A percentile compares a stretch with the other conserved stretches of the same genome.
phyloP scores from a whole-genome alignment of 768 basidiomycete genomes.

The Pisolithus albus region DNA sequence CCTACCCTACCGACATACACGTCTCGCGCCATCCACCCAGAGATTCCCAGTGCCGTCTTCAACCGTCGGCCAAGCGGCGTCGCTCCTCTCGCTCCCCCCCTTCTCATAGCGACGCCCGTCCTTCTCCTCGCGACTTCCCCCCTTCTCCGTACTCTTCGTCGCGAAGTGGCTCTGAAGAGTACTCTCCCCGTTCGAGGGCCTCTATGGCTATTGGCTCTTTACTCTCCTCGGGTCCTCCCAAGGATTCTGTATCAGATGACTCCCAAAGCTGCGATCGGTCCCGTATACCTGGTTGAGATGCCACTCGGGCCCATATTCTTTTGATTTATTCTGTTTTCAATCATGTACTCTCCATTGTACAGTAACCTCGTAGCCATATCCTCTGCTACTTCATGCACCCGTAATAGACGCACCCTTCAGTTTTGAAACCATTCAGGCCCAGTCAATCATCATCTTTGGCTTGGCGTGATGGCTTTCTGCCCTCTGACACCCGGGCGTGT shows the following conservation, averaged over 20 bases:
- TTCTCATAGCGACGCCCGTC: slow-evolving; percentile 30
- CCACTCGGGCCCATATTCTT: slow-evolving; percentile 7
- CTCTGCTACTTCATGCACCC: background rate
- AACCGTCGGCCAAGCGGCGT: slow-evolving; percentile 54
- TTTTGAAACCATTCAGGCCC: background rate
- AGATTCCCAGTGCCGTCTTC: slow-evolving; percentile 28
- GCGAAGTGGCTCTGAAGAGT: slow-evolving; percentile 59
- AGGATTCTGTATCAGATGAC: slow-evolving; percentile 23
- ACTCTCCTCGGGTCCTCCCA: slow-evolving; percentile 41
- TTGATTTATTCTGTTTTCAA: slow-evolving; percentile 6
- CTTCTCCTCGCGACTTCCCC: slow-evolving; percentile 45
- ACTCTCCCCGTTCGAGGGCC: slow-evolving; percentile 62
- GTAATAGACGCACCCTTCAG: background rate
- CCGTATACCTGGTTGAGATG: slow-evolving; percentile 7
- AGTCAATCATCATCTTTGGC: no score
- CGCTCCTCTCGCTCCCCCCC: slow-evolving; percentile 56
- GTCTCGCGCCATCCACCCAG: slow-evolving; percentile 13
- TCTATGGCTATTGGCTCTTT: slow-evolving; percentile 80
- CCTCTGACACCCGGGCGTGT: background rate
- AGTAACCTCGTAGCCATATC: slow-evolving; percentile 3
- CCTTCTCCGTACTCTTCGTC: slow-evolving; percentile 73
- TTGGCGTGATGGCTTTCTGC: no score
- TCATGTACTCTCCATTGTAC: background rate
- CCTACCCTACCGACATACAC: slow-evolving; percentile 11
- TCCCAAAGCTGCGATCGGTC: slow-evolving; percentile 10